A percentile compares a stretch with the other conserved stretches of the same genome.
phyloP scores from a whole-genome alignment of 2,329 filamentous ascomycete genomes.

The Cladosporium colombiae region DNA sequence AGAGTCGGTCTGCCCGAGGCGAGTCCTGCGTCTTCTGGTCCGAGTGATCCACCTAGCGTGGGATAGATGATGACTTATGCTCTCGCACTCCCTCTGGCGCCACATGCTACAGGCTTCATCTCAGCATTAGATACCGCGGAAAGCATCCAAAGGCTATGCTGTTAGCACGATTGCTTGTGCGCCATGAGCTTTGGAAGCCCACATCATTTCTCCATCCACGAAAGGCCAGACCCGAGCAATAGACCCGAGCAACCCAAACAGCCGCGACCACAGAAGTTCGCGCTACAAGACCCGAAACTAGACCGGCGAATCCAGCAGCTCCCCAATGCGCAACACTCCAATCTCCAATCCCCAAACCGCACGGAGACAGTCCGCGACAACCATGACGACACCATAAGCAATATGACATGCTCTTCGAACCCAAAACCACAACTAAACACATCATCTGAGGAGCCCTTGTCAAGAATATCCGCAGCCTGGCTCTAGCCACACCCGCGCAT shows the following conservation, averaged over 20 bases:
- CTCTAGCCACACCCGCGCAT: neutral
- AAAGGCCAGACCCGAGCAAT: neutral
- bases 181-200: neutral
- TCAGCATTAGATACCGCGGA: neutral
- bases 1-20: conserved; percentile 1
- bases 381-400: neutral
- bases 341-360: neutral
- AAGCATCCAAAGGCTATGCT: neutral
- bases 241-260: neutral
- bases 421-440: neutral
- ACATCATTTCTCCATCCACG: neutral
- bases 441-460: too few relatives aligned
- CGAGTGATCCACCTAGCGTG: neutral
- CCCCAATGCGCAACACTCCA: neutral
- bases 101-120: neutral
- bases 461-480: neutral
- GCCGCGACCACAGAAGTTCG: neutral
- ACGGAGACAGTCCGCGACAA: neutral
- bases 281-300: neutral
- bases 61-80: neutral
- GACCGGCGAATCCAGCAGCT: neutral
- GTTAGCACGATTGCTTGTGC: neutral
- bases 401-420: neutral
- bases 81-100: neutral
- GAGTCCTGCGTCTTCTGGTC: neutral